Base-by-base conservation (phyloP, 805 yeast genomes). In the Maudiozyma serrabonitensis region DNA sequence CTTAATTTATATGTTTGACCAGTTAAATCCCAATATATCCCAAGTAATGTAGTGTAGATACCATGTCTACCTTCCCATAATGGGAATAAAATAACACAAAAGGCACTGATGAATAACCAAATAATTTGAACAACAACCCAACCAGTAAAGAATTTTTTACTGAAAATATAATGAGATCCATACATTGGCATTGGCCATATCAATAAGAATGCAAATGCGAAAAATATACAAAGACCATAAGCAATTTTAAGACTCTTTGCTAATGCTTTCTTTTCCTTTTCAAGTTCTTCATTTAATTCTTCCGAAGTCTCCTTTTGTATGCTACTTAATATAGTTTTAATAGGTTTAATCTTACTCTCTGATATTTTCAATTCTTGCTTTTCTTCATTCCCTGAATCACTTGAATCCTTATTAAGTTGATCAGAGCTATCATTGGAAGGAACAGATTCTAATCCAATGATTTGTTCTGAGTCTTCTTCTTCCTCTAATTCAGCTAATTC, bases 171-270 rank as follows among this genome's bases (percentile, higher is more conserved):
- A 3, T 77, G 75, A 4, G 83, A 62, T 32, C 95, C 96, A 64
- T 83, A 88, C 93, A 89, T 83, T 55, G 96, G 96, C 88, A 88
- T 85, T 59, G 96, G 96, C 93, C 95, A 87, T 31, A 88, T 60
- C 25, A 89, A 75, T 32, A 88, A 68, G 46, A 88, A 69, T 44
- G 82, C 73, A 8, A 87, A 56, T 6, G 87, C 80, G 56, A 87
- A 73, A 41, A 76, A 68, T 2, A 78, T 65, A 62, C 90, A 84
- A 40, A 85, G 69, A 48, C 69, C 69, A 37, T 78, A 76, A 1
- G 90, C 93, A 40, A 69, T 68, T 56, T 76, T 81, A 45, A 86
- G 75, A 7, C 87, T 81, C 57, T 69, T 75, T 46, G 67, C 66
- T 54, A 88, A 74, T 9, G 71, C 64, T 6, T 60, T 69, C 46